Evolutionary conservation across 306 rosid genomes (phyloP).

Genomic region (Castanea crenata): DNA sequence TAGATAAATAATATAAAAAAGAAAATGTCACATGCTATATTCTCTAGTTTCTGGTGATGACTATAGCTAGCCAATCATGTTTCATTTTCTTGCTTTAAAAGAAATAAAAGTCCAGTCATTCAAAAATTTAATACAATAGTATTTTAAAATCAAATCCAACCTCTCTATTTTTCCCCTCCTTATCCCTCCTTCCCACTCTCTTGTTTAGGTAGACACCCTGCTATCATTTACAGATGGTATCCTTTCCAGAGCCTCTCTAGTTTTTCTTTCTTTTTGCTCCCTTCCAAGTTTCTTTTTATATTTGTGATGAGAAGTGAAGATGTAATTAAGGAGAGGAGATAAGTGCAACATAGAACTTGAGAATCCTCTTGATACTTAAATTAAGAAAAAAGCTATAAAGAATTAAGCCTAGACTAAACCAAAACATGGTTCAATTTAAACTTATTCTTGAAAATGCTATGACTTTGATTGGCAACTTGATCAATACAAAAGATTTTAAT

Average conservation of each 20-base stretch:
- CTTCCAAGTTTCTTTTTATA: background rate
- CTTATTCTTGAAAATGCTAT: background rate
- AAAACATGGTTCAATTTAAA: background rate
- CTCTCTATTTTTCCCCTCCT: too few relatives aligned
- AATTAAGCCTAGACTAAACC: background rate
- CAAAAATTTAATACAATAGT: too few relatives aligned
- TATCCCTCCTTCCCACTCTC: too few relatives aligned
- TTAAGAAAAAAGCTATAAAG: background rate
- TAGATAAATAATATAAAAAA: too few relatives aligned
- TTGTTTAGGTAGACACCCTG: too few relatives aligned
- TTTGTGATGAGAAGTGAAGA: background rate
- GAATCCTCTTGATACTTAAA: background rate
- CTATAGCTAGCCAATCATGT: too few relatives aligned
- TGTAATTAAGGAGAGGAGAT: background rate
- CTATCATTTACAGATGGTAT: too few relatives aligned
- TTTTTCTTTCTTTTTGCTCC: background rate
- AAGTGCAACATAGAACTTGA: background rate
- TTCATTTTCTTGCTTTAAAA: too few relatives aligned
- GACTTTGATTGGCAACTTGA: background rate
- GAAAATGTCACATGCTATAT: background rate
- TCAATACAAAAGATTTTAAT: background rate
- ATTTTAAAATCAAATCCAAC: too few relatives aligned
- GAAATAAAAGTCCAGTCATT: too few relatives aligned
- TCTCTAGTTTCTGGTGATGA: background rate
- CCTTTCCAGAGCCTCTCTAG: background rate